A percentile compares a stretch with the other conserved stretches of the same genome.
phyloP scores from a whole-genome alignment of 139 green algal genomes.

The Gonium pectorale region DNA sequence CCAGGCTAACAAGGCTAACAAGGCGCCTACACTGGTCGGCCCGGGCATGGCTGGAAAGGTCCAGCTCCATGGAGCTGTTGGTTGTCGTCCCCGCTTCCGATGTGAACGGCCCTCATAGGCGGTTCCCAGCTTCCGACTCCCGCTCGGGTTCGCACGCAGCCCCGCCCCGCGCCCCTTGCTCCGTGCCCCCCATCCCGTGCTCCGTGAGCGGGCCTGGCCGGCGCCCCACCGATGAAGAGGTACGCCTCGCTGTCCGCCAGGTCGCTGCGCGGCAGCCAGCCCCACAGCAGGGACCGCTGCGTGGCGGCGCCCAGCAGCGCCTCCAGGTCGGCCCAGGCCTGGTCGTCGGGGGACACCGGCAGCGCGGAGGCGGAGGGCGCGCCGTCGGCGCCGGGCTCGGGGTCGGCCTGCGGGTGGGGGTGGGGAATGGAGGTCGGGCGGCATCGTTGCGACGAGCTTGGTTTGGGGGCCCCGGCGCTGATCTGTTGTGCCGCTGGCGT shows the following conservation, averaged over 20 bases:
- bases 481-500: background rate
- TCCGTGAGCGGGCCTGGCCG: no score
- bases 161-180: no score
- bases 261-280: constrained; percentile 18
- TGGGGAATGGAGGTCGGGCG: background rate
- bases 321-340: constrained; percentile 21
- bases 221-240: constrained; percentile 23
- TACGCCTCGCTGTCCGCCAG: constrained; percentile 36
- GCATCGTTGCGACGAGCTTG: background rate
- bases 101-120: no score
- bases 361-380: background rate
- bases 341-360: background rate
- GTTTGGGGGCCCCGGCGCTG: background rate
- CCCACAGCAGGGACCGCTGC: constrained; percentile 16
- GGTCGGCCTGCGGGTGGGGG: background rate
- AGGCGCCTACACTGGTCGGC: no score
- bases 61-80: no score
- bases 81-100: no score
- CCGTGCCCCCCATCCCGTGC: no score
- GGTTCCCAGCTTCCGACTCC: no score
- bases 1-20: no score
- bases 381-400: background rate
- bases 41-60: no score
- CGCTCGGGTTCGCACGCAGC: no score
- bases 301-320: background rate